These are phyloP conservation scores for Ustilago nuda DNA, from an alignment of 1,284 basidiomycete genomes.

Conservation along the genomic window DNA sequence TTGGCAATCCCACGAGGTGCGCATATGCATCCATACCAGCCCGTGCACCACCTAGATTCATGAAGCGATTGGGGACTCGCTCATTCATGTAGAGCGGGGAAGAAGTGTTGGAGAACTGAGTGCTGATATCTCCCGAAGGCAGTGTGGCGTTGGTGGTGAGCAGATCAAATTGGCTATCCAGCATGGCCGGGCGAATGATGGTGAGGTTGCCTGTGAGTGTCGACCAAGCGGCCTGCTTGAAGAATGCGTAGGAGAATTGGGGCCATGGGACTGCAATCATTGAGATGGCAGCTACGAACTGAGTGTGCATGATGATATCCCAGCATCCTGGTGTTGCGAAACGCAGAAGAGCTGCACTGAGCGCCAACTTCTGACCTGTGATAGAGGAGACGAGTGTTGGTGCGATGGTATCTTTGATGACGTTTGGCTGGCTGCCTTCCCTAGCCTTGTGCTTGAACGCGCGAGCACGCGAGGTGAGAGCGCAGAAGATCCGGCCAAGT, in stretches of 20 bases:
- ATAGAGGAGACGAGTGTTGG: slow-evolving; percentile 79
- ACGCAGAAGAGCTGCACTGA: slow-evolving; percentile 84
- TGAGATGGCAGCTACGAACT: slow-evolving; percentile 79
- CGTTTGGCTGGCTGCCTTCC: slow-evolving; percentile 57
- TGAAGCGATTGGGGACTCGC: slow-evolving; percentile 77
- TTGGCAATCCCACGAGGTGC: slow-evolving; percentile 81
- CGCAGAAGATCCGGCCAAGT: slow-evolving; percentile 74
- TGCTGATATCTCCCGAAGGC: slow-evolving; percentile 51
- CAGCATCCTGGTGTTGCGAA: slow-evolving; percentile 93
- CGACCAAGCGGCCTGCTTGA: slow-evolving; percentile 70
- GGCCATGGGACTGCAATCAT: slow-evolving; percentile 97
- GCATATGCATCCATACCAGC: slow-evolving; percentile 83
- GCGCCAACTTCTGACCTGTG: slow-evolving; percentile 86
- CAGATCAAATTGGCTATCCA: slow-evolving; percentile 29
- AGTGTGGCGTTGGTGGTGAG: slow-evolving; percentile 50
- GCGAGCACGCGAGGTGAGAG: slow-evolving; percentile 40
- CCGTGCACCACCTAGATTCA: slow-evolving; percentile 71
- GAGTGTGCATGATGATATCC: slow-evolving; percentile 91
- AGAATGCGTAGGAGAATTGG: slow-evolving; percentile 79
- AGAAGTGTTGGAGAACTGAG: slow-evolving; percentile 76
- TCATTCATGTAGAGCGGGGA: slow-evolving; percentile 84
- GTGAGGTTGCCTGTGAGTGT: slow-evolving; percentile 53
- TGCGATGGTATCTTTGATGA: slow-evolving; percentile 56
- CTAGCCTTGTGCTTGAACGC: slow-evolving; percentile 61
- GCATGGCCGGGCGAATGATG: slow-evolving; percentile 32